Evolutionary conservation across 768 basidiomycete species (phyloP), one percentile per base, ranked within the genome.

Genomic region (Lentinula sp.): DNA sequence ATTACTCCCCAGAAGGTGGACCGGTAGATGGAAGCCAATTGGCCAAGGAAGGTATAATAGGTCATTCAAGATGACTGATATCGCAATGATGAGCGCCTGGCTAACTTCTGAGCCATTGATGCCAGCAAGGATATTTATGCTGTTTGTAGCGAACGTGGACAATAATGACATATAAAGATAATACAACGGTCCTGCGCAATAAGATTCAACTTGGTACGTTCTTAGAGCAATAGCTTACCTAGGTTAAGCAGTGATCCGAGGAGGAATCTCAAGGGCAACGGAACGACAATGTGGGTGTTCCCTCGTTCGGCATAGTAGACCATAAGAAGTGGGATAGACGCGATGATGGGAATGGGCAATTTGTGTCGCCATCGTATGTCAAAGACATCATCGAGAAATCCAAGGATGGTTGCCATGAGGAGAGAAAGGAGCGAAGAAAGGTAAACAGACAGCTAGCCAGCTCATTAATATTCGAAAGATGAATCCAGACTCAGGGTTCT

Each of bases 321-420:
- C 77, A 98, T 88, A 28, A 99, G 79, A 18, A 98, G 82, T 2
- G 97, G 97, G 15, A 99, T 91, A 20, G 92, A 91, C 0, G 94
- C 96, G 63, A 99, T 91, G 69, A 99, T 84, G 0, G 97, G 97
- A 58, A 99, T 95, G 0, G 97, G 97, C 12, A 99, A 76, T 72
- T 99, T 99, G 74, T 98, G 94, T 61, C 97, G 77, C 97, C 97
- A 99, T 16, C 97, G 87, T 65, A 99, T 98, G 71, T 99, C 97
- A 66, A 98, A 99, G 4, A 98, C 83, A 72, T 99, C 97, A 68
- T 99, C 97, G 49, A 98, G 79, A 70, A 99, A 96, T 36, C 97
- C 97, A 7, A 99, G 85, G 62, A 98, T 80, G 0, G 95, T 95
- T 0, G 97, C 95, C 46, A 93, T 92, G 37, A 98, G 76, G 41